These are phyloP conservation scores for Rhizoclosmatium globosum DNA, from an alignment of 192 early-diverging fungal genomes.

Conservation along the genomic window DNA sequence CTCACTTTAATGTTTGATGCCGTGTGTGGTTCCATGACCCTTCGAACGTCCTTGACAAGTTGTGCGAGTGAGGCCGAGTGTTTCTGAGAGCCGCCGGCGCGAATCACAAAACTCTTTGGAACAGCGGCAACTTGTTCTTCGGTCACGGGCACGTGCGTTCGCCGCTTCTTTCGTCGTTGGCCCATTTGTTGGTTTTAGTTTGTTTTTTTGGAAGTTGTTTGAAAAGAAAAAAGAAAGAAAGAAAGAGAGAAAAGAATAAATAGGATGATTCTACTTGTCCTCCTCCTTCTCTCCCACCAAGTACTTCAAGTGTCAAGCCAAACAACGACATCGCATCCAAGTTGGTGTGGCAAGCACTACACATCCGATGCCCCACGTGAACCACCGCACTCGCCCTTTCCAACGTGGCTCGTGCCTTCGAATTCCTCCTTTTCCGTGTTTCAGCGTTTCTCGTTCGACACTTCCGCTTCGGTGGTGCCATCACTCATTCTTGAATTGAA, in stretches of 20 bases:
- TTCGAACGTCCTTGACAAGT: slow-evolving; percentile 85
- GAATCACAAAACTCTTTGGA: slow-evolving; percentile 93
- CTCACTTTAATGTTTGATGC: slow-evolving; percentile 76
- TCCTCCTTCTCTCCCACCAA: no score
- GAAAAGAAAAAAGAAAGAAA: slow-evolving; percentile 21
- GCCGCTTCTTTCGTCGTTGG: slow-evolving; percentile 52
- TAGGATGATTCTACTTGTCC: background rate
- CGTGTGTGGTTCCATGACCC: slow-evolving; percentile 95
- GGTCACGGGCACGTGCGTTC: slow-evolving; percentile 58
- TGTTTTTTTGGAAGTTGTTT: background rate
- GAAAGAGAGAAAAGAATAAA: background rate
- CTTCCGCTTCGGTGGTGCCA: no score
- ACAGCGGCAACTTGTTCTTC: slow-evolving; percentile 49
- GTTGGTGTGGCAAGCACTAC: no score
- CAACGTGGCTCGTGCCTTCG: no score
- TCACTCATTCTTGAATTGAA: no score
- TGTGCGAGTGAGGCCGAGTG: slow-evolving; percentile 64
- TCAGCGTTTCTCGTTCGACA: no score
- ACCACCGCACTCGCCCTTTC: no score
- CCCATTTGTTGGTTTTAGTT: slow-evolving; percentile 14
- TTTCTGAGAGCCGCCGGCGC: slow-evolving; percentile 74
- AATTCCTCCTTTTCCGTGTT: no score
- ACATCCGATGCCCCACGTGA: no score
- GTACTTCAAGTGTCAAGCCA: no score
- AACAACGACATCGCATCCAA: no score